A percentile compares a stretch with the other conserved stretches of the same genome.
phyloP scores from a whole-genome alignment of 192 early-diverging fungal species.

The Phycomyces nitens region DNA sequence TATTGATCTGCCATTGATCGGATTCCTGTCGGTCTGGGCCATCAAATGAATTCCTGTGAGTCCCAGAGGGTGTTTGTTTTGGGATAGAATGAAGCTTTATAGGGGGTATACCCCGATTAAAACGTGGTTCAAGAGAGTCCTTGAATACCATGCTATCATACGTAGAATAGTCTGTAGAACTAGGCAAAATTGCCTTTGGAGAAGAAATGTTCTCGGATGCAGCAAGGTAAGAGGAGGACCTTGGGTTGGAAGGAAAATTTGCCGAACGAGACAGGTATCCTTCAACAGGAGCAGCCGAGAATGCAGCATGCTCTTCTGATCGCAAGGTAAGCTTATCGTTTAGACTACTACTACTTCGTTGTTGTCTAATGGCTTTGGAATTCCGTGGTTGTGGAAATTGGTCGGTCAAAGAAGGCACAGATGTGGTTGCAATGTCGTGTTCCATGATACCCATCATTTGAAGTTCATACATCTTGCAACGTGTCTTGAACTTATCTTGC shows the following conservation, averaged over 20 bases:
- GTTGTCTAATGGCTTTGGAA: neutral
- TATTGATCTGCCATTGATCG: slow-evolving; percentile 3
- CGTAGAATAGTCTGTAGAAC: neutral
- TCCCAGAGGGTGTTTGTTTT: neutral
- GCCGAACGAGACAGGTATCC: slow-evolving; percentile 28
- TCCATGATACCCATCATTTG: slow-evolving; percentile 80
- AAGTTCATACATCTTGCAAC: slow-evolving; percentile 82
- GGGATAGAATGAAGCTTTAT: neutral
- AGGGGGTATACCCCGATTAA: slow-evolving; percentile 11
- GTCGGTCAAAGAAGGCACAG: slow-evolving; percentile 50
- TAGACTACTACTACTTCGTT: slow-evolving; percentile 25
- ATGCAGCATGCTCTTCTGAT: neutral
- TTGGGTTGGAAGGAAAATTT: slow-evolving; percentile 13
- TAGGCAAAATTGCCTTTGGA: neutral
- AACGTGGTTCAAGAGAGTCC: slow-evolving; percentile 24
- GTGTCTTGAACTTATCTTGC: slow-evolving; percentile 55
- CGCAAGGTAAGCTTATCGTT: slow-evolving; percentile 12
- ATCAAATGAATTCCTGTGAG: slow-evolving; percentile 13
- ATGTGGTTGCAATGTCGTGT: slow-evolving; percentile 50
- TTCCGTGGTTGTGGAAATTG: neutral
- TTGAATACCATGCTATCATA: slow-evolving; percentile 31
- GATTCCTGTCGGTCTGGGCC: slow-evolving; percentile 12
- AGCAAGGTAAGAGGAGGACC: slow-evolving; percentile 14
- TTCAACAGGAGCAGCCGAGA: slow-evolving; percentile 10
- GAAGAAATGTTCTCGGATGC: neutral